Conservation (phyloP, 768 basidiomycete genomes). For the Erythrobasidium yunnanense region DNA sequence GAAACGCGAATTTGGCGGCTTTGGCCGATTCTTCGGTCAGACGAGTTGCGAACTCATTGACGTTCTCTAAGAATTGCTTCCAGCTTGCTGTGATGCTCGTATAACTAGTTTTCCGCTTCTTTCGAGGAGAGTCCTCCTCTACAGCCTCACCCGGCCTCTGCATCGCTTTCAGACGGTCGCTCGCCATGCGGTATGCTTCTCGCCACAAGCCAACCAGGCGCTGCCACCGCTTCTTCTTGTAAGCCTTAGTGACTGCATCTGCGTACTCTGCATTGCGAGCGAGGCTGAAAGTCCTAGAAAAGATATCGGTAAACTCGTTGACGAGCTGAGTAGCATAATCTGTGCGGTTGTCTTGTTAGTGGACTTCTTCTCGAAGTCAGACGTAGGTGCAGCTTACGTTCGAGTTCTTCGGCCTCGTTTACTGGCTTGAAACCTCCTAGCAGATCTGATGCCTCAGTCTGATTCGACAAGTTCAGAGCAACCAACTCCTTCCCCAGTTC, state of each 20-base stretch:
- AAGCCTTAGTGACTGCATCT: constrained; percentile 65
- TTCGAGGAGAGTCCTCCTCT: constrained; percentile 31
- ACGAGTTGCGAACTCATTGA: constrained; percentile 73
- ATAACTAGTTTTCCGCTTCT: constrained; percentile 32
- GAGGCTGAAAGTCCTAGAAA: constrained; percentile 75
- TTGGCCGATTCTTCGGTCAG: constrained; percentile 52
- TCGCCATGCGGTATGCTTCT: constrained; percentile 50
- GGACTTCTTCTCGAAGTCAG: neutral
- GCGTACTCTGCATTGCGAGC: constrained; percentile 80
- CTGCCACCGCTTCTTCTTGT: constrained; percentile 74
- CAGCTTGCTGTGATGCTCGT: constrained; percentile 46
- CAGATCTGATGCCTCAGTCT: constrained; percentile 87
- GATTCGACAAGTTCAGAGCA: constrained; percentile 86
- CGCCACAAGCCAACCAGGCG: constrained; percentile 67
- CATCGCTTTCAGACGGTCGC: constrained; percentile 48
- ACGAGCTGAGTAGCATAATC: constrained; percentile 31
- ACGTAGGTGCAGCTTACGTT: constrained; percentile 24
- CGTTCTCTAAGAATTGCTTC: constrained; percentile 56
- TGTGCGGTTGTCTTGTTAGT: neutral
- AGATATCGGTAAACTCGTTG: constrained; percentile 61
- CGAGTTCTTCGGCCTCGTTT: constrained; percentile 50
- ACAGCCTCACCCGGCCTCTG: neutral
- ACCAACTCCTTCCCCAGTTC: constrained; percentile 65
- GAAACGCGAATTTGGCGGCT: constrained; percentile 73
- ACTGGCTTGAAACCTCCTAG: constrained; percentile 95